These are phyloP conservation scores for Erythrobasidium hasegawianum DNA, from an alignment of 1,284 basidiomycete species.

Conservation along the genomic window DNA sequence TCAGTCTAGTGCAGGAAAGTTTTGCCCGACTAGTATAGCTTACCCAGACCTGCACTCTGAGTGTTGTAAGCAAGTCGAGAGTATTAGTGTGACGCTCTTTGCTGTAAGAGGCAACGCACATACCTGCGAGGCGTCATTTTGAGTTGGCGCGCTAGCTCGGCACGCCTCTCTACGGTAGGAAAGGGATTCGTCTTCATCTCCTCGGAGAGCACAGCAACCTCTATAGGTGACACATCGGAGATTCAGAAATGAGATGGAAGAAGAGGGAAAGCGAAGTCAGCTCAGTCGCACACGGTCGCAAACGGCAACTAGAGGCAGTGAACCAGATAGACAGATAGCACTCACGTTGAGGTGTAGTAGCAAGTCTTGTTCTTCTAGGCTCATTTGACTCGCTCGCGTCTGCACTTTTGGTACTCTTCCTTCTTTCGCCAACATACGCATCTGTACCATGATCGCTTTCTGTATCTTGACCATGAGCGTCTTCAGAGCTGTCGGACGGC, in stretches of 20 bases:
- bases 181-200: slow-evolving; percentile 25
- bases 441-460: background rate
- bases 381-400: slow-evolving; percentile 8
- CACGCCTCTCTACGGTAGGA: slow-evolving; percentile 17
- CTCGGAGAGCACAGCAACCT: slow-evolving; percentile 11
- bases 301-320: too few relatives aligned
- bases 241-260: too few relatives aligned
- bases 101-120: background rate
- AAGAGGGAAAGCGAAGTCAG: too few relatives aligned
- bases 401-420: background rate
- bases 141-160: slow-evolving; percentile 12
- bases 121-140: slow-evolving; percentile 29
- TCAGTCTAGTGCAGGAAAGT: background rate
- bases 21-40: background rate
- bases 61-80: background rate
- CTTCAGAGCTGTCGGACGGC: background rate
- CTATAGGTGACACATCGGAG: background rate
- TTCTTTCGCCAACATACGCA: background rate
- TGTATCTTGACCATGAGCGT: background rate
- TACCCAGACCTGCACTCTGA: slow-evolving; percentile 33
- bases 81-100: background rate
- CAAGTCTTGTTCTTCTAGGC: slow-evolving; percentile 6
- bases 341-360: slow-evolving; percentile 30
- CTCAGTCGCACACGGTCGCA: too few relatives aligned
- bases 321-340: too few relatives aligned